A percentile compares a stretch with the other conserved stretches of the same genome.
phyloP scores from a whole-genome alignment of 345 rosid species.

The Xanthoceras sorbifolium region DNA sequence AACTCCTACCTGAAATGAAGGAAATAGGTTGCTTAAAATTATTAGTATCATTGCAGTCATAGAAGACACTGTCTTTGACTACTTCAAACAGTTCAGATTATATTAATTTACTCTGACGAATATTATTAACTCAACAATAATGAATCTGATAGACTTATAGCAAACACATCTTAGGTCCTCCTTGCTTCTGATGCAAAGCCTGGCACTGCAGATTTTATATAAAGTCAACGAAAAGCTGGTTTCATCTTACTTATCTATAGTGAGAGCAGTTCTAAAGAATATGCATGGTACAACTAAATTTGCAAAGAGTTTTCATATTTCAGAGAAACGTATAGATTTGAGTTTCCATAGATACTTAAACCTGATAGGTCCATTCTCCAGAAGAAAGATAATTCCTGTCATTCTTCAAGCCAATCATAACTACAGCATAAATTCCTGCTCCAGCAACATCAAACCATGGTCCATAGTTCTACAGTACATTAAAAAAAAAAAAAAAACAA shows the following conservation, averaged over 20 bases:
- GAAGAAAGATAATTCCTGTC: slow-evolving; percentile 38
- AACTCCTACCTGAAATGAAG: slow-evolving; percentile 51
- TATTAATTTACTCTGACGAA: too few species aligned
- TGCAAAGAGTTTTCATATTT: background rate
- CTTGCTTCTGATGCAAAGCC: too few species aligned
- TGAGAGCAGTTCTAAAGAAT: too few species aligned
- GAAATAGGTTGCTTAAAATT: background rate
- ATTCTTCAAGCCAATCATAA: slow-evolving; percentile 31
- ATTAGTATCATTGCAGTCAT: background rate
- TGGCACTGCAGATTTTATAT: too few species aligned
- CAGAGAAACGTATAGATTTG: background rate
- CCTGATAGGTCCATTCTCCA: slow-evolving; percentile 63
- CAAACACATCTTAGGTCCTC: too few species aligned
- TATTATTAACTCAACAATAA: too few species aligned
- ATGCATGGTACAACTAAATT: too few species aligned
- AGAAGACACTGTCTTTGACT: background rate
- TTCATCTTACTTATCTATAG: too few species aligned
- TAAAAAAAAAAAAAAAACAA: background rate
- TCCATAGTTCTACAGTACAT: slow-evolving; percentile 50
- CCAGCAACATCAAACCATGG: slow-evolving; percentile 66
- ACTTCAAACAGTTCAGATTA: too few species aligned
- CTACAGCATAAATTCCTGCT: slow-evolving; percentile 49
- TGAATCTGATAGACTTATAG: too few species aligned
- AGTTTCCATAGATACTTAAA: slow-evolving; percentile 8
- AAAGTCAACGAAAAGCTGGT: too few species aligned